Base-by-base conservation (phyloP, 805 yeast species). In the Wickerhamiella shivajii region DNA sequence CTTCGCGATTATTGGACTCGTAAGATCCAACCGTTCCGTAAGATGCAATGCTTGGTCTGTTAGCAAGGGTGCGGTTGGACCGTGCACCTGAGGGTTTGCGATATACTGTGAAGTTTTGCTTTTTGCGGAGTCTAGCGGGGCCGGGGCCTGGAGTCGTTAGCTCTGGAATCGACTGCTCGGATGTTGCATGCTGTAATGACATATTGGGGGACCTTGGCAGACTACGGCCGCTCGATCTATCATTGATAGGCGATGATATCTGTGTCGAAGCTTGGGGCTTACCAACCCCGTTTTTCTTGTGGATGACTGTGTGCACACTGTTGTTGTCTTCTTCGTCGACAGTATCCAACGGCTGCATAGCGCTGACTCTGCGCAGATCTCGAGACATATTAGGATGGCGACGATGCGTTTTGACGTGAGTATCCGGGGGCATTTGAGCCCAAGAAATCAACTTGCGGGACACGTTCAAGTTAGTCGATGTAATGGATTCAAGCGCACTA, bases 381-480 rank as follows among this genome's bases (percentile, higher is more conserved):
- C 36, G 21, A 17, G 27, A 22, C 28, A 25, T 17, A 12, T 29
- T 37, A 8, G 37, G 37, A 14, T 34, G 37, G 9, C 27, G 23
- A 26, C 24, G n/a, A 21, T 29, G 30, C 12, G 17, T 12, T 27
- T 18, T n/a, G 18, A 24, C 29, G 4, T 23, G 21, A 13, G 15
- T 16, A 9, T 24, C 12, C 6, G 38, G 31, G n/a, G 44, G 44
- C 13, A 28, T 27, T 7, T 42, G 38, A 3, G 59, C 52, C 46
- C 44, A 55, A 7, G 43, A 29, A 2, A 51, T 36, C 17, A 55
- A 38, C 17, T 42, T 29, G 18, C 23, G 24, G 1, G 53, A 33
- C 2, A 44, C 28, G 16, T 25, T 29, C 15, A 41, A 48, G 41
- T 63, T 61, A 7, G 53, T 42, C 2, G 43, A 33, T 5, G 60